Percentiles rank a stretch among this genome's conserved stretches.
These are phyloP conservation scores for Berkeleyomyces basicola DNA, from an alignment of 2,329 filamentous ascomycete species.

Conservation along the genomic window DNA sequence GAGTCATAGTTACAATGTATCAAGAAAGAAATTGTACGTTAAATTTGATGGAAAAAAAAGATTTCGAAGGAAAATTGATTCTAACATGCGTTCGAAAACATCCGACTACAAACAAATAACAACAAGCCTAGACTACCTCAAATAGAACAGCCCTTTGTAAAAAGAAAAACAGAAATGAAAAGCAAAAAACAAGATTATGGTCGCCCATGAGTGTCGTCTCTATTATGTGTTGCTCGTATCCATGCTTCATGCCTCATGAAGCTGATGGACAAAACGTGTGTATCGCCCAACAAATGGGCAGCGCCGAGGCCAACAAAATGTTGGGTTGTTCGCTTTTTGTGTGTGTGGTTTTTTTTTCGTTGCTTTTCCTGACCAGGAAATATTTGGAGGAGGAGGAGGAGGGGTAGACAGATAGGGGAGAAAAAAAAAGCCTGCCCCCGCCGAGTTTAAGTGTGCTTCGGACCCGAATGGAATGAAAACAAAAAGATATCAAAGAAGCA, in stretches of 20 bases:
- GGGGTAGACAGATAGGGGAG: background rate
- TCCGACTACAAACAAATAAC: no score
- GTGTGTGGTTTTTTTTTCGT: background rate
- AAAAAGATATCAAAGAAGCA: background rate
- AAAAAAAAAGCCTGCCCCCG: background rate
- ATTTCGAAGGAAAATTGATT: no score
- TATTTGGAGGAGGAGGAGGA: background rate
- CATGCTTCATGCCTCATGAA: background rate
- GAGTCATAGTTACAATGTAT: background rate
- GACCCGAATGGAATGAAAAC: background rate
- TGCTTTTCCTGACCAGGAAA: background rate
- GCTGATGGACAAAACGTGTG: background rate
- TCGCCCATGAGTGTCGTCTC: background rate
- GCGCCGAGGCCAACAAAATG: background rate
- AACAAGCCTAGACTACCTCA: no score
- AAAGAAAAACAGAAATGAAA: background rate
- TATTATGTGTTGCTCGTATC: background rate
- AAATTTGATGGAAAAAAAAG: background rate
- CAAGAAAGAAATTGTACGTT: background rate
- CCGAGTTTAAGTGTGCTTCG: background rate
- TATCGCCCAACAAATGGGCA: background rate
- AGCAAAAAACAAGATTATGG: background rate
- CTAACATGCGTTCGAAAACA: no score
- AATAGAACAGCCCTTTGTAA: background rate
- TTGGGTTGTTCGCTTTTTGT: background rate